Evolutionary conservation across 139 green algal species (phyloP).

Genomic region (Bryopsis sp.): DNA sequence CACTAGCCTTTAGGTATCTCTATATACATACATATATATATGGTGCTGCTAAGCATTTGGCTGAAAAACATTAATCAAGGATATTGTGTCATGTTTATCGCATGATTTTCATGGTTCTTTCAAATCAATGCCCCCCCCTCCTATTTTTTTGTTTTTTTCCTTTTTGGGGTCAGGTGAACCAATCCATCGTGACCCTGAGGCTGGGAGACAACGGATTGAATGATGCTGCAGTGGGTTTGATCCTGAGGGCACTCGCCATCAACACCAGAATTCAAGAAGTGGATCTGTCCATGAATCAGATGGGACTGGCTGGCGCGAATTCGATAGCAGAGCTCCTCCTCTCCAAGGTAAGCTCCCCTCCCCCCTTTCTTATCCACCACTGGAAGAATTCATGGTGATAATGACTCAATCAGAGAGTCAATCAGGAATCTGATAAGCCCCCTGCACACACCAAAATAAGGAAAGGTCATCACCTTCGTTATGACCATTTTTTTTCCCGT

Average conservation of each 20-base stretch:
- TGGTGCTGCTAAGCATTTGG: not conserved
- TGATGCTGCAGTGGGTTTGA: not conserved
- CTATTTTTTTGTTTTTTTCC: not conserved
- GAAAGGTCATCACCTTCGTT: not conserved
- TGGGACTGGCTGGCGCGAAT: not conserved
- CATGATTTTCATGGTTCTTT: not conserved
- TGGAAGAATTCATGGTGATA: not conserved
- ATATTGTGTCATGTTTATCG: not conserved
- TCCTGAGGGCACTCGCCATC: not conserved
- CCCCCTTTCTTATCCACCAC: not conserved
- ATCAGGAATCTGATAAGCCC: not conserved
- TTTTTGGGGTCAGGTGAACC: not conserved
- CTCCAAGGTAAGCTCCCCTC: not conserved
- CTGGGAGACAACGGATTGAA: not conserved
- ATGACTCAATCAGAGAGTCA: not conserved
- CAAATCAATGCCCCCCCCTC: not conserved
- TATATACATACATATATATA: not conserved
- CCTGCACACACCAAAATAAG: slow-evolving; percentile 1
- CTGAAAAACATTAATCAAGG: not conserved
- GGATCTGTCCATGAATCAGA: not conserved
- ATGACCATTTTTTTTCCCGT: not conserved
- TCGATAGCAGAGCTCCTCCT: not conserved
- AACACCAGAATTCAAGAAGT: not conserved
- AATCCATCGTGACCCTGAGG: not conserved
- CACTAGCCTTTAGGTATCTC: not conserved